Evolutionary conservation across 2,329 filamentous ascomycete genomes (phyloP).

Genomic region (Chrysoporthe puriensis): DNA sequence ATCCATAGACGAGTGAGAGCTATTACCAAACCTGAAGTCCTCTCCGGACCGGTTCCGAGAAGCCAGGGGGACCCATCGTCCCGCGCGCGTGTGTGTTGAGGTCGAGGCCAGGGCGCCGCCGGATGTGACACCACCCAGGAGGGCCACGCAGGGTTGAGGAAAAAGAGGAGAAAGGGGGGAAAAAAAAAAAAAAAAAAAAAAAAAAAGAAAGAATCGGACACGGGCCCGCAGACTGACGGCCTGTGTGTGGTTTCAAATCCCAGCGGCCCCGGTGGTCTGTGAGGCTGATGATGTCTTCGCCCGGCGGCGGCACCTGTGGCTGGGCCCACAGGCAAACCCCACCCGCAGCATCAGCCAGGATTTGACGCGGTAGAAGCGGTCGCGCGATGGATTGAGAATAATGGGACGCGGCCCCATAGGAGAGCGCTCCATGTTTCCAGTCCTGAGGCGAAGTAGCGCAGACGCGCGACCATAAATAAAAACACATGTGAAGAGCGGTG

Average conservation of each 20-base stretch:
- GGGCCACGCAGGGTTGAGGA: background rate
- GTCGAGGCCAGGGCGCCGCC: too few relatives aligned
- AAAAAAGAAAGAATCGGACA: too few relatives aligned
- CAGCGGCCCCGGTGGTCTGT: background rate
- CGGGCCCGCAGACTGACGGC: background rate
- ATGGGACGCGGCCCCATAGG: background rate
- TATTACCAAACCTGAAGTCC: background rate
- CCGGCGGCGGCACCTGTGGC: background rate
- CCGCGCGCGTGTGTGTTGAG: too few relatives aligned
- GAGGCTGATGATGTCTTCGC: slow-evolving; percentile 5
- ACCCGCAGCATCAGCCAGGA: slow-evolving; percentile 5
- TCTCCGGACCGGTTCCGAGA: too few relatives aligned
- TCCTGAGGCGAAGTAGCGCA: background rate
- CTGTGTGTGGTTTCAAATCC: slow-evolving; percentile 1
- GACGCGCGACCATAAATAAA: background rate
- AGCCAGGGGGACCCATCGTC: too few relatives aligned
- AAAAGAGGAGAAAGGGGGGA: background rate
- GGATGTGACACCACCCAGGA: too few relatives aligned
- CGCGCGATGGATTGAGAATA: background rate
- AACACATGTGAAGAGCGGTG: slow-evolving; percentile 3
- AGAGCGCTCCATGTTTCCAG: background rate
- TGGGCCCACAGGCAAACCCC: background rate
- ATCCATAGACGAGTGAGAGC: background rate
- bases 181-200: background rate
- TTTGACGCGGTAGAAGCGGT: slow-evolving; percentile 13